A percentile compares a stretch with the other conserved stretches of the same genome.
Evolutionary conservation across 2,329 filamentous ascomycete genomes (phyloP).

Genomic region (Torrubiellomyces zombiae): DNA sequence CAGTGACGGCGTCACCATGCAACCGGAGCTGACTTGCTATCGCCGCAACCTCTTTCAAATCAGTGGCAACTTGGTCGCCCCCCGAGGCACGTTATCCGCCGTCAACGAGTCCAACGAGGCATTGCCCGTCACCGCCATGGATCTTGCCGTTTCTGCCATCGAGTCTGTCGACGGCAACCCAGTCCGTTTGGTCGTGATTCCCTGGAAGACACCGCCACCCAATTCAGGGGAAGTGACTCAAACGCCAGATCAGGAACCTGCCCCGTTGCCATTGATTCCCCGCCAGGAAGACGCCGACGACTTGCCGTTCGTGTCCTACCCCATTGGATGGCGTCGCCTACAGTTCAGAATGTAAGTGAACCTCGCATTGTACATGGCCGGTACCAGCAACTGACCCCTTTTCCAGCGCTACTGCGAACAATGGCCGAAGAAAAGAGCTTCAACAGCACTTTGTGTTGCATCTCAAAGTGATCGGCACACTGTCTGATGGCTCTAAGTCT

Average conservation of each 20-base stretch:
- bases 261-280: conserved; percentile 57
- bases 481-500: conserved; percentile 69
- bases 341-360: conserved; percentile 67
- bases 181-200: conserved; percentile 88
- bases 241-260: conserved; percentile 65
- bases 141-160: conserved; percentile 79
- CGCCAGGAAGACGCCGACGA: conserved; percentile 49
- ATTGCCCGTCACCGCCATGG: conserved; percentile 65
- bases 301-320: conserved; percentile 76
- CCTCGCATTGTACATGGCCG: conserved; percentile 13
- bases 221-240: conserved; percentile 52
- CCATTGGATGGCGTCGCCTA: conserved; percentile 82
- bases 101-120: conserved; percentile 73
- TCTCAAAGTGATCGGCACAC: conserved; percentile 67
- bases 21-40: conserved; percentile 86
- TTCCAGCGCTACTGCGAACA: conserved; percentile 76
- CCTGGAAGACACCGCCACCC: conserved; percentile 89
- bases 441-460: conserved; percentile 92
- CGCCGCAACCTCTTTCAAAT: conserved; percentile 92
- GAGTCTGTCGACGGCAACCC: conserved; percentile 88
- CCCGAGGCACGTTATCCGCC: conserved; percentile 61
- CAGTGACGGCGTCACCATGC: conserved; percentile 39
- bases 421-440: conserved; percentile 82
- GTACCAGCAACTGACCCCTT: conserved; percentile 1
- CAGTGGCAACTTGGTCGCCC: conserved; percentile 72